Evolutionary conservation across 306 rosid genomes (phyloP).

Genomic region (Sphenostylis stenocarpa): DNA sequence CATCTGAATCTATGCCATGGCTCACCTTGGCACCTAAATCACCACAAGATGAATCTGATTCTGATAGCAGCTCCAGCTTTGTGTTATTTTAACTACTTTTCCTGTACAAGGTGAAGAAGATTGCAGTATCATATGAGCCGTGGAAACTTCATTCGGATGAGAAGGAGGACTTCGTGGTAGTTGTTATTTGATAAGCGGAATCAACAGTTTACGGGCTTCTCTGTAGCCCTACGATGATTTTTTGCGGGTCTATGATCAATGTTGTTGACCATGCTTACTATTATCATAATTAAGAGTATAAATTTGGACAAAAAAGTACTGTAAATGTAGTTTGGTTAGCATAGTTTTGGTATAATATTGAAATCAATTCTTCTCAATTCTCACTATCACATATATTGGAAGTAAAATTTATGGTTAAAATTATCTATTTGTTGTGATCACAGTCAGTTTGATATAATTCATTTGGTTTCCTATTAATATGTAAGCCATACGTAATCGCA

Average conservation of each 20-base stretch:
- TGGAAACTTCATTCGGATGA: not conserved
- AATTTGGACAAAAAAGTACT: not conserved
- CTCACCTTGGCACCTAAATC: conserved; percentile 65
- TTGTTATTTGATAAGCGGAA: not conserved
- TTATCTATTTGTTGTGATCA: not conserved
- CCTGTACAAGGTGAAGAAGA: not conserved
- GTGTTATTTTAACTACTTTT: not conserved
- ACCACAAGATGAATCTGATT: conserved; percentile 39
- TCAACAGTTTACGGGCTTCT: not conserved
- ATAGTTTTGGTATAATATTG: not conserved
- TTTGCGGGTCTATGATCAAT: conserved; percentile 3
- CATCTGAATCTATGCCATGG: conserved; percentile 54
- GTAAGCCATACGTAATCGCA: not conserved
- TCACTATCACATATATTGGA: not conserved
- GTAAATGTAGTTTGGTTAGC: not conserved
- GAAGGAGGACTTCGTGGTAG: not conserved
- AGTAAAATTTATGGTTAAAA: not conserved
- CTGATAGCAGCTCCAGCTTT: conserved; percentile 36
- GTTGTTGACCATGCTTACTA: not conserved
- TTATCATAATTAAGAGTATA: not conserved
- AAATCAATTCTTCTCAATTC: not conserved
- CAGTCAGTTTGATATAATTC: not conserved
- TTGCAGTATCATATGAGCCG: not conserved
- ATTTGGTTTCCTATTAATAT: not conserved
- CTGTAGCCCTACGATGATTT: not conserved